Conservation (phyloP, 495 filamentous ascomycete species). For the Tuber microsphaerosporum region DNA sequence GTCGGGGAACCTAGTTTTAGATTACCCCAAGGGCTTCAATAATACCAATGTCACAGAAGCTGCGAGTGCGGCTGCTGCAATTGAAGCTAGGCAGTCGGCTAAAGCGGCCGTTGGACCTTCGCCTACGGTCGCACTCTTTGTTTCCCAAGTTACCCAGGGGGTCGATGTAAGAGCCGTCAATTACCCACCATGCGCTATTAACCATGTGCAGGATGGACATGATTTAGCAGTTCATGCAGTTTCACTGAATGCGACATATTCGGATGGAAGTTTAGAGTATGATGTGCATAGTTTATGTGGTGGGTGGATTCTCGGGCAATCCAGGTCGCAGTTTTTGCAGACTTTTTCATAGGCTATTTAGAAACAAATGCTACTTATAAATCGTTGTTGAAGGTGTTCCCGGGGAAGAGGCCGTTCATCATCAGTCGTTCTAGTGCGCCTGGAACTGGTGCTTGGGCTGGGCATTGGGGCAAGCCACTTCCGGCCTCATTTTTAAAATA, state of each 20-base stretch:
- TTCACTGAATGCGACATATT: conserved; percentile 69
- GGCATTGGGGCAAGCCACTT: conserved; percentile 60
- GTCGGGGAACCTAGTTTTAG: conserved; percentile 53
- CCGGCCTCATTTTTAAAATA: neutral
- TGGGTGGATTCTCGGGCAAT: conserved; percentile 54
- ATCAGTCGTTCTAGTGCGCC: conserved; percentile 78
- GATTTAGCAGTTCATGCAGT: conserved; percentile 69
- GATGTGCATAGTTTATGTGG: conserved; percentile 74
- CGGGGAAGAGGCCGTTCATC: conserved; percentile 70
- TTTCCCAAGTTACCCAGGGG: neutral
- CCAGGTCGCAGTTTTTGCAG: neutral
- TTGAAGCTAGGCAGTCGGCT: neutral
- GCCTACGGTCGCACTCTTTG: neutral
- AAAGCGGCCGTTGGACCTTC: neutral
- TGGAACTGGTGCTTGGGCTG: conserved; percentile 70
- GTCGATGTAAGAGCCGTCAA: conserved; percentile 32
- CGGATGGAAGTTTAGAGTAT: conserved; percentile 65
- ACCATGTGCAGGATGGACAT: conserved; percentile 58
- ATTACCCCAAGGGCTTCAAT: conserved; percentile 67
- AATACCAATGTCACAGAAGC: conserved; percentile 64
- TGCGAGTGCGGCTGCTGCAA: conserved; percentile 52
- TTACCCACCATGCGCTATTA: conserved; percentile 72
- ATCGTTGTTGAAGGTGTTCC: conserved; percentile 57
- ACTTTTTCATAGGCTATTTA: neutral
- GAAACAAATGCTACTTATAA: conserved; percentile 64